A percentile compares a stretch with the other conserved stretches of the same genome.
These are phyloP conservation scores for Xylariomycetidae sp. DNA, from an alignment of 2,329 filamentous ascomycete genomes.

Conservation along the genomic window DNA sequence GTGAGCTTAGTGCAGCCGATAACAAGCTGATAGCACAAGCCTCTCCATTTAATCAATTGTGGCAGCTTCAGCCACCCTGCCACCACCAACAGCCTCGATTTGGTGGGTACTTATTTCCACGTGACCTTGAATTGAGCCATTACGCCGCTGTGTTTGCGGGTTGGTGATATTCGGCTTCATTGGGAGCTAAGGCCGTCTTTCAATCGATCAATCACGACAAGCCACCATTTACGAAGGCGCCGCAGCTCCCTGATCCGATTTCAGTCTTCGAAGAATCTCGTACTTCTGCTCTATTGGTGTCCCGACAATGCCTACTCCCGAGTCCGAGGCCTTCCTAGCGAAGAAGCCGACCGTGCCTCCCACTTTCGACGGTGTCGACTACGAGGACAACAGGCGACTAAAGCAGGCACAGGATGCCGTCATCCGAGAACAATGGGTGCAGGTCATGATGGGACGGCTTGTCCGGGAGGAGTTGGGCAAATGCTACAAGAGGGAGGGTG, in stretches of 20 bases:
- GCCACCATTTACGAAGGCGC: no score
- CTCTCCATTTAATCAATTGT: background rate
- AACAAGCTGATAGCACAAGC: slow-evolving; percentile 12
- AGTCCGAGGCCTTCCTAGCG: slow-evolving; percentile 75
- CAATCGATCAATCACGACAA: no score
- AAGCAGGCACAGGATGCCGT: slow-evolving; percentile 81
- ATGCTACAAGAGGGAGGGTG: slow-evolving; percentile 79
- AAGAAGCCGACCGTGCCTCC: slow-evolving; percentile 79
- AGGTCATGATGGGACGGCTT: slow-evolving; percentile 81
- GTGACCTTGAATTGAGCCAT: no score
- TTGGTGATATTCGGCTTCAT: no score
- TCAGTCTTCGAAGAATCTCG: no score
- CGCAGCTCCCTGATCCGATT: no score
- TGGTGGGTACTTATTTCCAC: no score
- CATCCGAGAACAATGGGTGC: slow-evolving; percentile 83
- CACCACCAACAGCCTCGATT: no score
- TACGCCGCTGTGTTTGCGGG: no score
- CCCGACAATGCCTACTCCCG: slow-evolving; percentile 75
- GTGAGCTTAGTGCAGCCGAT: slow-evolving; percentile 15
- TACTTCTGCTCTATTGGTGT: no score
- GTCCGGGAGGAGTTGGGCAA: slow-evolving; percentile 80
- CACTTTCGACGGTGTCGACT: slow-evolving; percentile 83
- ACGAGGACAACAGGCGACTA: slow-evolving; percentile 73
- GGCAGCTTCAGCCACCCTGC: background rate
- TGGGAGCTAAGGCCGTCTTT: no score